A percentile compares a stretch with the other conserved stretches of the same genome.
These are phyloP conservation scores for Wickerhamomyces mucosus DNA, from an alignment of 805 yeast species.

Conservation along the genomic window DNA sequence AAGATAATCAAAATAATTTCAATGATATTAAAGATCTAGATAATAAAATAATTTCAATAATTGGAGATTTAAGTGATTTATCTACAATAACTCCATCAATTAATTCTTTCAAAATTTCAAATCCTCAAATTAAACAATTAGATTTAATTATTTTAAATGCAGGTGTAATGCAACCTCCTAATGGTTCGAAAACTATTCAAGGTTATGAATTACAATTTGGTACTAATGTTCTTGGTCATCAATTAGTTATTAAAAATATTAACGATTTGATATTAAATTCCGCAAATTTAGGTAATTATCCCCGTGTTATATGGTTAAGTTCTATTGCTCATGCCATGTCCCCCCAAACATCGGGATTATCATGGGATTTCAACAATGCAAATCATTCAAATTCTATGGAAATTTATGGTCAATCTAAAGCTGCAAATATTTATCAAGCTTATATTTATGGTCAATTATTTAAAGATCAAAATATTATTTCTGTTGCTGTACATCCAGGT, in stretches of 20 bases:
- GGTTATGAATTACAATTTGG: constrained; percentile 39
- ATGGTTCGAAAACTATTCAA: constrained; percentile 28
- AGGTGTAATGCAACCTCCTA: constrained; percentile 33
- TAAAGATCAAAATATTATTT: constrained; percentile 23
- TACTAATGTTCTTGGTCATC: constrained; percentile 37
- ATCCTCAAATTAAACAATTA: constrained; percentile 15
- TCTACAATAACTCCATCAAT: constrained; percentile 30
- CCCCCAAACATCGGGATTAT: constrained; percentile 24
- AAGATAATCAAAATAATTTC: constrained; percentile 5
- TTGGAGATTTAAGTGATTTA: constrained; percentile 31
- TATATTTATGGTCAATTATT: constrained; percentile 23
- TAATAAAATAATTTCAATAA: constrained; percentile 16
- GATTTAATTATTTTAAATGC: constrained; percentile 35
- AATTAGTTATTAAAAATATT: constrained; percentile 30
- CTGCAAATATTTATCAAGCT: constrained; percentile 28
- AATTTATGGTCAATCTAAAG: constrained; percentile 33
- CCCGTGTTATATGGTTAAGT: constrained; percentile 37
- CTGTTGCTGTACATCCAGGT: constrained; percentile 34
- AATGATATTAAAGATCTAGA: constrained; percentile 8
- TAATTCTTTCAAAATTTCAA: constrained; percentile 14
- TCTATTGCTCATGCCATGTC: constrained; percentile 29
- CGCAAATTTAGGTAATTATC: constrained; percentile 18
- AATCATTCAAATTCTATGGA: constrained; percentile 2
- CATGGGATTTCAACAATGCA: constrained; percentile 22
- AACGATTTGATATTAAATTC: constrained; percentile 28